Percentiles rank a stretch among this genome's conserved stretches.
These are phyloP conservation scores for Grosmannia serpens DNA, from an alignment of 2,329 filamentous ascomycete genomes.

Conservation along the genomic window DNA sequence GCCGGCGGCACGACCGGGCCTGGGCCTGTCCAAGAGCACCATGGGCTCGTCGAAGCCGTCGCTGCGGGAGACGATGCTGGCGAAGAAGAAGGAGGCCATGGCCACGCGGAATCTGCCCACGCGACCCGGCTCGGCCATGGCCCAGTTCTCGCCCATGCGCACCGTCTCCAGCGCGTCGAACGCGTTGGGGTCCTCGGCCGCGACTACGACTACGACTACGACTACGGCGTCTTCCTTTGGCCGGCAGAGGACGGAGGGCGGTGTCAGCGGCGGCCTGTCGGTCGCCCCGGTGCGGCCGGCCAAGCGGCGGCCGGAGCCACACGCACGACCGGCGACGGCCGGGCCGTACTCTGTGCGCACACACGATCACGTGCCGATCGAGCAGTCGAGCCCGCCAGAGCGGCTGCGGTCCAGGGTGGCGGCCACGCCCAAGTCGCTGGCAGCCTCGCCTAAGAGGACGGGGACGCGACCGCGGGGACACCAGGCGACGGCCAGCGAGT, in stretches of 20 bases:
- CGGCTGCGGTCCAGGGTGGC: conserved; percentile 30
- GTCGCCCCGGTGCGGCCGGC: conserved; percentile 52
- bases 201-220: conserved; percentile 18
- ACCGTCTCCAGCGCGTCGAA: conserved; percentile 27
- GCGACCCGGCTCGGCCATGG: conserved; percentile 53
- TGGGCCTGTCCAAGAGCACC: conserved; percentile 53
- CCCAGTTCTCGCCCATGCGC: conserved; percentile 43
- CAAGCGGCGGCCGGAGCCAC: conserved; percentile 45
- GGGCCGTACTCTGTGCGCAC: conserved; percentile 53
- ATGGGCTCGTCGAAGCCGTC: conserved; percentile 49
- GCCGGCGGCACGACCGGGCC: conserved; percentile 33
- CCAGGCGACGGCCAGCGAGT: conserved; percentile 37
- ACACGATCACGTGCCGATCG: conserved; percentile 30
- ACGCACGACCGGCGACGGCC: conserved; percentile 49
- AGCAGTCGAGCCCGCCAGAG: conserved; percentile 35
- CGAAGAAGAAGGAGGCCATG: conserved; percentile 59
- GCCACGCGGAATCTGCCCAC: conserved; percentile 40
- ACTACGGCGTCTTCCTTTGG: not conserved
- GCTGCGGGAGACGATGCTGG: conserved; percentile 72
- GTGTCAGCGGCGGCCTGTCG: conserved; percentile 49
- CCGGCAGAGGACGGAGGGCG: conserved; percentile 21
- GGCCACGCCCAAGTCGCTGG: conserved; percentile 37
- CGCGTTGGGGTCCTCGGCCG: conserved; percentile 18
- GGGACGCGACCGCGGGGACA: conserved; percentile 34
- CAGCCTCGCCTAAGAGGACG: conserved; percentile 41